Evolutionary conservation across 2,329 filamentous ascomycete species (phyloP).

Genomic region (Capronia epimyces): DNA sequence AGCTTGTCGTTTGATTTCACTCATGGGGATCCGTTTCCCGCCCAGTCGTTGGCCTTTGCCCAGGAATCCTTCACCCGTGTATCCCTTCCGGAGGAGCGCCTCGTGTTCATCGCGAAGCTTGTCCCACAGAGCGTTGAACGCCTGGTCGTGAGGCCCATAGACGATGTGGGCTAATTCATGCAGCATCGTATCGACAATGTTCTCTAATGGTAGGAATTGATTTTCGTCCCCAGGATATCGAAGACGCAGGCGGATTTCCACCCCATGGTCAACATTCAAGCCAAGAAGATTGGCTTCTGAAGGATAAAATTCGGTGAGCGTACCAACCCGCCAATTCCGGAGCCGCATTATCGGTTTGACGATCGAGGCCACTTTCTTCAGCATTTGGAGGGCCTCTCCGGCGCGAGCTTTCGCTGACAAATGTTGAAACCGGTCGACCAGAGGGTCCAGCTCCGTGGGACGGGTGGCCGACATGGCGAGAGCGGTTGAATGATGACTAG

Average conservation of each 20-base stretch:
- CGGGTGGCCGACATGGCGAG: conserved; percentile 15
- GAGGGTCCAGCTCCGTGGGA: conserved; percentile 41
- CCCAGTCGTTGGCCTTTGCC: conserved; percentile 69
- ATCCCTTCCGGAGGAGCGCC: conserved; percentile 70
- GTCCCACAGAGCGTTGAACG: conserved; percentile 84
- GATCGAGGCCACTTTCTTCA: conserved; percentile 76
- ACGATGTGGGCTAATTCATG: conserved; percentile 89
- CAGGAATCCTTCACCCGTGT: conserved; percentile 84
- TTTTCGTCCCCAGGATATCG: conserved; percentile 67
- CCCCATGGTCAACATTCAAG: conserved; percentile 71
- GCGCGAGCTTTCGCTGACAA: conserved; percentile 46
- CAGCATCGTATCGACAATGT: conserved; percentile 83
- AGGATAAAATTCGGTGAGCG: conserved; percentile 81
- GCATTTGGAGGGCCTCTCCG: conserved; percentile 52
- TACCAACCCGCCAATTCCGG: conserved; percentile 70
- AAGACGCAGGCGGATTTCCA: conserved; percentile 75
- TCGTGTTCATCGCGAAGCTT: conserved; percentile 82
- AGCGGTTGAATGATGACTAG: background rate
- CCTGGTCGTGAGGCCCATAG: conserved; percentile 72
- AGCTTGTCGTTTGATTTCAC: conserved; percentile 70
- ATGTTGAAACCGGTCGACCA: conserved; percentile 50
- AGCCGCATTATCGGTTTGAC: conserved; percentile 95
- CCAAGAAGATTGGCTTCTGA: conserved; percentile 67
- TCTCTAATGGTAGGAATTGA: conserved; percentile 74
- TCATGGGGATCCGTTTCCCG: conserved; percentile 57